Conservation (phyloP, 495 filamentous ascomycete genomes). For the Mycothermus thermophilus region DNA sequence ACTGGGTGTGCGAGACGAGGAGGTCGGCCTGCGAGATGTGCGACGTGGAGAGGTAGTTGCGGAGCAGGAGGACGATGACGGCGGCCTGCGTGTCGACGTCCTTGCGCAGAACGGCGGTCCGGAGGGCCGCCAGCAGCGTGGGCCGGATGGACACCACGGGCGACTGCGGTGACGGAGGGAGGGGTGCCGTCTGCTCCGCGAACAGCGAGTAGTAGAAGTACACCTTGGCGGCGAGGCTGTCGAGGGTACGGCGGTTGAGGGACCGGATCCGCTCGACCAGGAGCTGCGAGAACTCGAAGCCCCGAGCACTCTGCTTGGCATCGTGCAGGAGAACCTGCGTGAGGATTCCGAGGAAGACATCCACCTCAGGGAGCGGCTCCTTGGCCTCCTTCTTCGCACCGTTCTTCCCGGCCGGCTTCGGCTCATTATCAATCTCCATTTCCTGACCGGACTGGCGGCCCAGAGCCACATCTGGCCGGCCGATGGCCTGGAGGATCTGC, state of each 20-base stretch:
- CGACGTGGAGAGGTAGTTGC: constrained; percentile 90
- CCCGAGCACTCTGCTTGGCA: constrained; percentile 58
- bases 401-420: constrained; percentile 34
- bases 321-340: constrained; percentile 84
- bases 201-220: constrained; percentile 98
- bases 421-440: constrained; percentile 67
- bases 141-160: constrained; percentile 76
- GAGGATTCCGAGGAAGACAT: constrained; percentile 81
- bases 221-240: constrained; percentile 83
- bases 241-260: constrained; percentile 84
- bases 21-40: constrained; percentile 96
- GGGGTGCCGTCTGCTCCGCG: constrained; percentile 72
- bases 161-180: constrained; percentile 75
- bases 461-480: constrained; percentile 47
- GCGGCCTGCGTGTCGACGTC: constrained; percentile 93
- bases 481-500: constrained; percentile 54
- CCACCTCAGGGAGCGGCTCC: constrained; percentile 76
- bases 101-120: constrained; percentile 87
- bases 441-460: constrained; percentile 38
- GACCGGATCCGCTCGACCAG: constrained; percentile 73
- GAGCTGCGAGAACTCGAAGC: constrained; percentile 67
- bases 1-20: constrained; percentile 84
- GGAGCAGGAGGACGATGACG: constrained; percentile 83
- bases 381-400: constrained; percentile 45
- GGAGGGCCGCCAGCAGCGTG: constrained; percentile 70